phyloP scores from a whole-genome alignment of 768 basidiomycete species.

The Psilocybe tampanensis region DNA sequence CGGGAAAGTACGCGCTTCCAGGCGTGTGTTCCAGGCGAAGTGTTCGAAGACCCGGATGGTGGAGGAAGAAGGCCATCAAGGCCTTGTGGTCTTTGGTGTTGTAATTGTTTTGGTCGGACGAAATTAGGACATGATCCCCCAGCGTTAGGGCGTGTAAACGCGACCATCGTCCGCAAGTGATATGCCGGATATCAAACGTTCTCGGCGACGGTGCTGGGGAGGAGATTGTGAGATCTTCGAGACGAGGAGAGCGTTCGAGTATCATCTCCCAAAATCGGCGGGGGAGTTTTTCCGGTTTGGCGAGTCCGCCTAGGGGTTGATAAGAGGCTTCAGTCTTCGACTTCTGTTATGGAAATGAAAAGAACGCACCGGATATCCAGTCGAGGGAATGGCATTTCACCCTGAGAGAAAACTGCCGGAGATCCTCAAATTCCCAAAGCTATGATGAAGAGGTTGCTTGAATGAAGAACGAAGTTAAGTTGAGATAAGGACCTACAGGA shows the following conservation, averaged over 20 bases:
- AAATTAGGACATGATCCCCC: conserved; percentile 30
- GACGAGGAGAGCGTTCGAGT: conserved; percentile 37
- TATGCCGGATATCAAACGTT: conserved; percentile 38
- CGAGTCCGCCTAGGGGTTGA: conserved; percentile 29
- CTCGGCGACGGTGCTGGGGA: conserved; percentile 40
- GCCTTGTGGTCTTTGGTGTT: conserved; percentile 18
- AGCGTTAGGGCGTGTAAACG: conserved; percentile 33
- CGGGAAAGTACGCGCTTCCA: conserved; percentile 27
- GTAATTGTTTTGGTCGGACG: neutral
- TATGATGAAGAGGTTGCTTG: conserved; percentile 6
- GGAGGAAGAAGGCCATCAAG: conserved; percentile 34
- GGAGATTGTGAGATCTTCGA: conserved; percentile 38
- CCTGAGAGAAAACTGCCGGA: conserved; percentile 32
- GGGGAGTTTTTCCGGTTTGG: conserved; percentile 38
- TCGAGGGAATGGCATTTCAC: conserved; percentile 38
- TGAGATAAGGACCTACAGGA: conserved; percentile 28
- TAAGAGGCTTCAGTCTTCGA: neutral
- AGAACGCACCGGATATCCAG: conserved; percentile 36
- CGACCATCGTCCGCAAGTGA: conserved; percentile 39
- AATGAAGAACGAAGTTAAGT: neutral
- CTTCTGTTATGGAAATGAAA: neutral
- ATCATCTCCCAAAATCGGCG: conserved; percentile 42
- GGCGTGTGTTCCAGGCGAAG: conserved; percentile 34
- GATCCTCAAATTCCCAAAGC: conserved; percentile 39
- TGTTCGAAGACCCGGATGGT: conserved; percentile 31